Evolutionary conservation across 2,329 filamentous ascomycete genomes (phyloP).

Genomic region (Lomentospora prolificans): DNA sequence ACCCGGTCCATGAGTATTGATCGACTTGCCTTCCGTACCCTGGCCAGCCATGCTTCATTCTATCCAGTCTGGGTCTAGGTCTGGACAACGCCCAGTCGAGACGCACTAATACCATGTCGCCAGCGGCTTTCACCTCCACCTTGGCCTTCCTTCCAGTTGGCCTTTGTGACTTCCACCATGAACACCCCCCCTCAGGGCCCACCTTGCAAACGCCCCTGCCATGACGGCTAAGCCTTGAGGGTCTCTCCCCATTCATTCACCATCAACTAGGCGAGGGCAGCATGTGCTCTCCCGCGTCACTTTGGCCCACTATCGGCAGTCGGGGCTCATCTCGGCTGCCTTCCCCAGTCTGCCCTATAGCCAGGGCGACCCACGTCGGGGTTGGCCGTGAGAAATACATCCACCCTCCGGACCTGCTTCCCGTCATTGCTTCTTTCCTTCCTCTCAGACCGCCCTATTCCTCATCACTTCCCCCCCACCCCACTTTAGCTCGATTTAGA

Average conservation of each 20-base stretch:
- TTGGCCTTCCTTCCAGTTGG: background rate
- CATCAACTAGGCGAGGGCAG: background rate
- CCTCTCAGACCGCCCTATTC: background rate
- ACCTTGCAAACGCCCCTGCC: slow-evolving; percentile 2
- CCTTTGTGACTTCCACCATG: background rate
- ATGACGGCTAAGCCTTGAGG: background rate
- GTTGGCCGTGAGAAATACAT: background rate
- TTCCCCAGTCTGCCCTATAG: background rate
- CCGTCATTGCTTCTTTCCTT: slow-evolving; percentile 2
- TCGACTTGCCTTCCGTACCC: background rate
- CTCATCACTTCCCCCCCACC: background rate
- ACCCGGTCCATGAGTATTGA: background rate
- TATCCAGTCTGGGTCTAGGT: background rate
- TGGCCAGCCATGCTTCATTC: background rate
- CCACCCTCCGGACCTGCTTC: background rate
- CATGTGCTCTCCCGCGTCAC: slow-evolving; percentile 1
- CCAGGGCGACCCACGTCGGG: background rate
- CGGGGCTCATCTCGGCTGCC: background rate
- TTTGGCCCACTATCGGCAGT: background rate
- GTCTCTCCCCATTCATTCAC: background rate
- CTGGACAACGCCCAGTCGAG: no score
- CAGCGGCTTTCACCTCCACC: background rate
- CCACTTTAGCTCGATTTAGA: background rate
- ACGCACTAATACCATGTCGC: background rate
- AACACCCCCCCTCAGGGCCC: background rate